Percentiles rank a stretch among this genome's conserved stretches.
phyloP scores from a whole-genome alignment of 176 grass and related monocot species.

The Oryza longistaminata region DNA sequence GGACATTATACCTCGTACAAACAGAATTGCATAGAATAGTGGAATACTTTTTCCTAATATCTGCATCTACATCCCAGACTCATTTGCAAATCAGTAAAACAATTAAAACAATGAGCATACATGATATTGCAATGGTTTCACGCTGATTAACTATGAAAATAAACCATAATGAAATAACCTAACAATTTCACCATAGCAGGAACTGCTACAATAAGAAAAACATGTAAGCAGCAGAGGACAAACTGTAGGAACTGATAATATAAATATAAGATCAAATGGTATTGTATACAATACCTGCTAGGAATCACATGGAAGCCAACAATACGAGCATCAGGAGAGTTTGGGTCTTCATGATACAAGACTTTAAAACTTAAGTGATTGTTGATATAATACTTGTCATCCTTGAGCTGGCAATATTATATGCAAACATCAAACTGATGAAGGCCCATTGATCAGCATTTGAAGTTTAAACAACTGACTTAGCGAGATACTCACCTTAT shows the following conservation, averaged over 20 bases:
- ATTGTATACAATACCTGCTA: constrained; percentile 57
- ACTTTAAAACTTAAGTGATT: constrained; percentile 87
- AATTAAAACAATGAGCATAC: neutral
- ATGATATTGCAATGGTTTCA: constrained; percentile 25
- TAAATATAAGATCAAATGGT: neutral
- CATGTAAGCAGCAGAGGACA: neutral
- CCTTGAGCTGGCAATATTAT: constrained; percentile 56
- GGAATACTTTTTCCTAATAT: neutral
- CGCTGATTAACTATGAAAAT: constrained; percentile 9
- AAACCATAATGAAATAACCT: constrained; percentile 28
- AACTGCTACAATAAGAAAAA: neutral
- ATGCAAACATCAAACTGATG: constrained; percentile 22
- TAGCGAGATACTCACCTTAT: constrained; percentile 51
- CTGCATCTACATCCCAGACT: neutral
- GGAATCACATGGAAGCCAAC: constrained; percentile 89
- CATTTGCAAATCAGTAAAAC: constrained; percentile 1
- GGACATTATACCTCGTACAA: neutral
- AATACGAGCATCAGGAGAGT: constrained; percentile 61
- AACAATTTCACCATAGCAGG: neutral
- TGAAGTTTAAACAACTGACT: neutral
- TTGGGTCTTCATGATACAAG: constrained; percentile 66
- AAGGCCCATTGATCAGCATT: constrained; percentile 16
- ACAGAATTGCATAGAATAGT: neutral
- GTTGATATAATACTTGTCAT: constrained; percentile 82
- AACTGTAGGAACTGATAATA: neutral